A percentile compares a stretch with the other conserved stretches of the same genome.
These are phyloP conservation scores for Pythium aristosporum DNA, from an alignment of 352 stramenopile species.

Conservation along the genomic window DNA sequence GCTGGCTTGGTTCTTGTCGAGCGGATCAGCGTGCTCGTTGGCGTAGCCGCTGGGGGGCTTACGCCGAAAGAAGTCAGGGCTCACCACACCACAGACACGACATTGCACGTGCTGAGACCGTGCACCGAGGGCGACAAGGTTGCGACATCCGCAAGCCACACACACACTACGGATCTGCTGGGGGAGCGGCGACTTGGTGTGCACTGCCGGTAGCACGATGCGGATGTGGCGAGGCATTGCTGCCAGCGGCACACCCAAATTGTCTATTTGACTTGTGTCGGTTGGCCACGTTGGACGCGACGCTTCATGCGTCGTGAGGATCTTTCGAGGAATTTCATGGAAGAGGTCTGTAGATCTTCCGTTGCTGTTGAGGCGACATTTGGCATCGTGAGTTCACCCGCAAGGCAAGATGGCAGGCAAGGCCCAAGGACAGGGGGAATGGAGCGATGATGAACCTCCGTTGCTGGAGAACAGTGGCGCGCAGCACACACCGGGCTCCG, in stretches of 20 bases:
- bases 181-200: conserved; percentile 8
- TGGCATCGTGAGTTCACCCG: background rate
- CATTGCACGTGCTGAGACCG: conserved; percentile 37
- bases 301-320: background rate
- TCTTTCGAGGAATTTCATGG: background rate
- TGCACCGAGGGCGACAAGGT: conserved; percentile 22
- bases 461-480: conserved; percentile 29
- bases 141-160: conserved; percentile 49
- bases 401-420: background rate
- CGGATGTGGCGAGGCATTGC: conserved; percentile 11
- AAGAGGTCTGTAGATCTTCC: conserved; percentile 1
- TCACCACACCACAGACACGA: conserved; percentile 47
- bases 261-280: background rate
- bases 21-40: conserved; percentile 24
- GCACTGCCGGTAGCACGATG: background rate
- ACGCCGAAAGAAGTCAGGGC: conserved; percentile 42
- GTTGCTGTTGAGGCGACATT: background rate
- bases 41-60: conserved; percentile 24
- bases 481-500: background rate
- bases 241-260: background rate
- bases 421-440: conserved; percentile 1
- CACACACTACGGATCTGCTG: conserved; percentile 42
- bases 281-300: background rate
- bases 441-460: conserved; percentile 51
- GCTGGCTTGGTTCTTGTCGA: conserved; percentile 32